Evolutionary conservation across 164 flowering plant genomes (phyloP).

Genomic region (Aristolochia contorta): DNA sequence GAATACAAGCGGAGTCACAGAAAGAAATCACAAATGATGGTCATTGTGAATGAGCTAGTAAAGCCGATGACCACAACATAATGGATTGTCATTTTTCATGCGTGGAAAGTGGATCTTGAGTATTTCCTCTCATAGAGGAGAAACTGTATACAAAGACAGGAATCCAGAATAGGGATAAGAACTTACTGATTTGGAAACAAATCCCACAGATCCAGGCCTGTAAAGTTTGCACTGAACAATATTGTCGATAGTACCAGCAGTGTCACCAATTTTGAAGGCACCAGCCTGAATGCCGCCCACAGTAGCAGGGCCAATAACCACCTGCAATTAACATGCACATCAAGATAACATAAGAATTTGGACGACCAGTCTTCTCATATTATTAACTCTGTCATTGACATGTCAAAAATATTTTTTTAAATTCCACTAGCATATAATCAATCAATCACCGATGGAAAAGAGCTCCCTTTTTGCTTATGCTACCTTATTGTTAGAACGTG

Average conservation of each 20-base stretch:
- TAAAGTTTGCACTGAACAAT: conserved; percentile 94
- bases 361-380: neutral
- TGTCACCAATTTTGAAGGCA: conserved; percentile 91
- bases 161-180: neutral
- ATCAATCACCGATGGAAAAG: too few relatives aligned
- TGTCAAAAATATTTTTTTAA: neutral
- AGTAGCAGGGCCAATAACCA: conserved; percentile 97
- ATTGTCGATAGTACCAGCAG: conserved; percentile 93
- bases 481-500: conserved; percentile 92
- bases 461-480: neutral
- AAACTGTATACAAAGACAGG: too few relatives aligned
- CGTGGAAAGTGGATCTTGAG: too few relatives aligned
- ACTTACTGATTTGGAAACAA: conserved; percentile 97
- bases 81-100: too few relatives aligned
- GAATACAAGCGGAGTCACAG: too few relatives aligned
- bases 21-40: too few relatives aligned
- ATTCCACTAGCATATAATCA: too few relatives aligned
- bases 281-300: conserved; percentile 97
- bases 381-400: neutral
- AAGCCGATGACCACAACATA: too few relatives aligned
- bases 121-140: too few relatives aligned
- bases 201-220: conserved; percentile 99
- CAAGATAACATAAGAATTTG: too few relatives aligned
- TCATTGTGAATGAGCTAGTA: too few relatives aligned
- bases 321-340: conserved; percentile 34